Evolutionary conservation across 2,329 filamentous ascomycete species (phyloP).

Genomic region (Zelopaecilomyces penicillatus): DNA sequence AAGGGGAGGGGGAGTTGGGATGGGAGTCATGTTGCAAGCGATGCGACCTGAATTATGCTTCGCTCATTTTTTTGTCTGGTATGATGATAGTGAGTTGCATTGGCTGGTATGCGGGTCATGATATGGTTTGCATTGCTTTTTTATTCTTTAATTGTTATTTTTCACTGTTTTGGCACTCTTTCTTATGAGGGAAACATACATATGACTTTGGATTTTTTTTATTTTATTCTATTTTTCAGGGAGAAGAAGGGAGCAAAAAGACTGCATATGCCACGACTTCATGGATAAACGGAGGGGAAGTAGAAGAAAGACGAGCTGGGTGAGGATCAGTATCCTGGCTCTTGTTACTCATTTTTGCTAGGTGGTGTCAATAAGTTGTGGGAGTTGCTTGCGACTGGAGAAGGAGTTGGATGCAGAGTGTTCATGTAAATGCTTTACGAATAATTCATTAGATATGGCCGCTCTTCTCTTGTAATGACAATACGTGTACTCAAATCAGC

Average conservation of each 20-base stretch:
- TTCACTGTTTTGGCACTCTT: not conserved
- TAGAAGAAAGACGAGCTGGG: no score
- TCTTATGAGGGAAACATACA: not conserved
- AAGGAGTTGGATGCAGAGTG: conserved; percentile 2
- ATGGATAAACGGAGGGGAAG: not conserved
- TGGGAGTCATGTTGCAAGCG: no score
- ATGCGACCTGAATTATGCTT: no score
- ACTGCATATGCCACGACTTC: conserved; percentile 1
- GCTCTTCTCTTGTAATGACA: no score
- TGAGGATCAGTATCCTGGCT: not conserved
- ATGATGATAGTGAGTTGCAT: conserved; percentile 1
- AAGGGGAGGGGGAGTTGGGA: no score
- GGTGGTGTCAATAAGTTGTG: not conserved
- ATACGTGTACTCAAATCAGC: not conserved
- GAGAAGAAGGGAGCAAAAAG: conserved; percentile 1
- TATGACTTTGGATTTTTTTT: not conserved
- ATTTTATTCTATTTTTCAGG: not conserved
- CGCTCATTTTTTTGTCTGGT: no score
- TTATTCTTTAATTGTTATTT: not conserved
- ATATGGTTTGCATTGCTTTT: not conserved
- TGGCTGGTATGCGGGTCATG: not conserved
- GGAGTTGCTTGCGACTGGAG: not conserved
- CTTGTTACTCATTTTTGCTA: conserved; percentile 1
- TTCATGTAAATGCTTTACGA: conserved; percentile 9
- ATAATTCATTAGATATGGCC: not conserved